Evolutionary conservation across 2,329 filamentous ascomycete genomes (phyloP).

Genomic region (Rugonectria rugulosa): DNA sequence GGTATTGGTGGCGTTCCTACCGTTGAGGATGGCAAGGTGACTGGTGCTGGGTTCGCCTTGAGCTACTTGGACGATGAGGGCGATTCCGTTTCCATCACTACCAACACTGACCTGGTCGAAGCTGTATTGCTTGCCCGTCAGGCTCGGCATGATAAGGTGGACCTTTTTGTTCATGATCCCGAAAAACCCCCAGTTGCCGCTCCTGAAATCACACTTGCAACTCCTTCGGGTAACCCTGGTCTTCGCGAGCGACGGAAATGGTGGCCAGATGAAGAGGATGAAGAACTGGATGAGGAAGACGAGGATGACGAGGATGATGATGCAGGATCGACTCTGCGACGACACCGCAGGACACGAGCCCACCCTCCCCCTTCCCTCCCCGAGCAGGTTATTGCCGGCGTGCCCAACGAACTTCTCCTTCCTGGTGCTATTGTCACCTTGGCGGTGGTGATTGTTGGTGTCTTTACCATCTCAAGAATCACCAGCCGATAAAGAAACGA

Average conservation of each 20-base stretch:
- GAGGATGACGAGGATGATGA: constrained; percentile 62
- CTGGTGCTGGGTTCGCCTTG: constrained; percentile 82
- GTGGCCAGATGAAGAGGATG: constrained; percentile 63
- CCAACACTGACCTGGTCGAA: constrained; percentile 90
- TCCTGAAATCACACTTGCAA: constrained; percentile 53
- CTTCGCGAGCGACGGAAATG: constrained; percentile 64
- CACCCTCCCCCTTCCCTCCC: constrained; percentile 57
- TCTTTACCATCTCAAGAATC: constrained; percentile 85
- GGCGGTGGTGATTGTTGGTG: constrained; percentile 90
- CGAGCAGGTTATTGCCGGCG: constrained; percentile 85
- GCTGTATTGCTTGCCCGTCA: constrained; percentile 85
- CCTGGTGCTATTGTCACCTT: constrained; percentile 95
- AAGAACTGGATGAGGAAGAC: constrained; percentile 61
- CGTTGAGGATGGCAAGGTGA: constrained; percentile 81
- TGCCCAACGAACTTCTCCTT: constrained; percentile 92
- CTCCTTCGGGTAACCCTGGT: constrained; percentile 57
- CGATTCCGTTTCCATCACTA: constrained; percentile 95
- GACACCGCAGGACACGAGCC: constrained; percentile 50
- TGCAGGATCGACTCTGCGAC: constrained; percentile 56
- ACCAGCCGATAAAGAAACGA: constrained; percentile 56
- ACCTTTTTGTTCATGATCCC: constrained; percentile 95
- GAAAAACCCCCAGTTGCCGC: constrained; percentile 82
- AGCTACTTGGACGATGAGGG: constrained; percentile 98
- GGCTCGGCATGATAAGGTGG: constrained; percentile 86
- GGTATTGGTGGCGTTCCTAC: constrained; percentile 81